Percentiles rank a stretch among this genome's conserved stretches.
phyloP scores from a whole-genome alignment of 768 basidiomycete species.

The Boletus rubescentipes region DNA sequence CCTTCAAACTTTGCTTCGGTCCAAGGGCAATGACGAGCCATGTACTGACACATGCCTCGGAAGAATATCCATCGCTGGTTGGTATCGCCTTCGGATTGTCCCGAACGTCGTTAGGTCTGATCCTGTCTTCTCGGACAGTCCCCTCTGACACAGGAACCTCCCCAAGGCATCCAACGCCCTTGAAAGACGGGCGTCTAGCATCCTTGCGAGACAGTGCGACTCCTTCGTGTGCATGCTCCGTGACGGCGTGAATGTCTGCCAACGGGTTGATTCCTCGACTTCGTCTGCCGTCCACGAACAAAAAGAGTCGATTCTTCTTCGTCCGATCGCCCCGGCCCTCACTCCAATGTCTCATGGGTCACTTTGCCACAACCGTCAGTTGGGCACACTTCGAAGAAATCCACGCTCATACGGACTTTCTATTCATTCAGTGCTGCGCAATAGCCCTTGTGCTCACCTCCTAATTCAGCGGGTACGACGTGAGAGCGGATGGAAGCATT shows the following conservation, averaged over 20 bases:
- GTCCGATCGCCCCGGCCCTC: background rate
- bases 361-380: background rate
- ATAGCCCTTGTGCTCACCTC: background rate
- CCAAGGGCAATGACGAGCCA: too few relatives aligned
- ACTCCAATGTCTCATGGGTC: background rate
- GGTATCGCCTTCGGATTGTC: background rate
- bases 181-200: background rate
- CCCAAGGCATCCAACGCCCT: background rate
- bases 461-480: background rate
- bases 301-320: background rate
- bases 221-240: background rate
- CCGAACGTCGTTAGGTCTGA: background rate
- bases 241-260: too few relatives aligned
- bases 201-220: background rate
- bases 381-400: background rate
- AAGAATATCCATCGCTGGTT: background rate
- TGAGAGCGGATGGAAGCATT: constrained; percentile 10
- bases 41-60: background rate
- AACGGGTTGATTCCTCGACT: background rate
- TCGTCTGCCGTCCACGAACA: background rate
- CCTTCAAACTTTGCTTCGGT: background rate
- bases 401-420: constrained; percentile 15
- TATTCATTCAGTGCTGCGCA: background rate
- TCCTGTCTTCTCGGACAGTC: background rate
- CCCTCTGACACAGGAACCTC: background rate